Evolutionary conservation across 768 basidiomycete species (phyloP).

Genomic region (Pholiota microspora): DNA sequence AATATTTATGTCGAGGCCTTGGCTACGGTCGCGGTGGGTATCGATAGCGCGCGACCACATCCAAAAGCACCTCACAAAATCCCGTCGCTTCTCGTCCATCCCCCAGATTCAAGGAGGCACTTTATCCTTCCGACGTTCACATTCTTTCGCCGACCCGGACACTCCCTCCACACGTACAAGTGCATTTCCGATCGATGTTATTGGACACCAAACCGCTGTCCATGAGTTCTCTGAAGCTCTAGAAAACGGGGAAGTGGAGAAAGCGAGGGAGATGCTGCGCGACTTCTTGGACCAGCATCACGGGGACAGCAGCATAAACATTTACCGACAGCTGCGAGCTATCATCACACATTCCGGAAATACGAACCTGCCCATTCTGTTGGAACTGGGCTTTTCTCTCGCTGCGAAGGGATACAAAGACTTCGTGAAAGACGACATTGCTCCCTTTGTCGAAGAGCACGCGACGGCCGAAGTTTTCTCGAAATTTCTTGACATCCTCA

Average conservation of each 20-base stretch:
- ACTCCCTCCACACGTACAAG: background rate
- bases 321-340: constrained; percentile 15
- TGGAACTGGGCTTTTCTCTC: constrained; percentile 41
- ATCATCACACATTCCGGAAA: constrained; percentile 26
- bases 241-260: constrained; percentile 23
- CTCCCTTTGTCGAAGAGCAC: background rate
- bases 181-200: constrained; percentile 22
- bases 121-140: constrained; percentile 7
- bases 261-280: constrained; percentile 21
- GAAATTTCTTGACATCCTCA: background rate
- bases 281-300: constrained; percentile 14
- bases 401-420: constrained; percentile 43
- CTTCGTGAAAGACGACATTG: constrained; percentile 14
- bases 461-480: background rate
- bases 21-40: background rate
- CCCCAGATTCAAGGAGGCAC: background rate
- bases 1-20: background rate
- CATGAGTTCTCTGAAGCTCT: constrained; percentile 26
- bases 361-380: constrained; percentile 32
- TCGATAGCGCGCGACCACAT: background rate
- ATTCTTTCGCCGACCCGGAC: constrained; percentile 4
- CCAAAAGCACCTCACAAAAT: background rate
- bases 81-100: background rate
- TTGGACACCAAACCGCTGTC: constrained; percentile 16
- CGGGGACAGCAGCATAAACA: constrained; percentile 7